Evolutionary conservation across 140 eudicot genomes (phyloP).

Genomic region (Bidens hawaiensis): DNA sequence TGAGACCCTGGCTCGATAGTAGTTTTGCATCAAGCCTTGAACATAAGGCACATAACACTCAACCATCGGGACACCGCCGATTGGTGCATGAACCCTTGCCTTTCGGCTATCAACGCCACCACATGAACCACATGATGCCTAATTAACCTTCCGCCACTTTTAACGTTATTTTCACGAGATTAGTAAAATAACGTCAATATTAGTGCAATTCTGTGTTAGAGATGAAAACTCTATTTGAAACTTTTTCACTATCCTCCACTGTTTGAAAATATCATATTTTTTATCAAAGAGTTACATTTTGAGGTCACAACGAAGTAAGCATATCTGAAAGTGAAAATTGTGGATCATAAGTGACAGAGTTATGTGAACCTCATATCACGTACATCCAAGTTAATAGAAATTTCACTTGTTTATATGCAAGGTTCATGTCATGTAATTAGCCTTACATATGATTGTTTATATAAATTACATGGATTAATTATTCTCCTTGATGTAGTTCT

Average conservation of each 20-base stretch:
- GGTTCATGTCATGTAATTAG: not conserved
- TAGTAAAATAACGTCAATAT: too few species aligned
- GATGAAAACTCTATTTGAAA: too few species aligned
- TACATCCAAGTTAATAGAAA: not conserved
- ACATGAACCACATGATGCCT: too few species aligned
- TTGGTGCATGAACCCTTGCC: too few species aligned
- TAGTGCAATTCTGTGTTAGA: too few species aligned
- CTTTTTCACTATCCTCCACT: not conserved
- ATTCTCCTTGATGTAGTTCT: not conserved
- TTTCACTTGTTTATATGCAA: not conserved
- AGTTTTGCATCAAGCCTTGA: too few species aligned
- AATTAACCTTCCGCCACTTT: too few species aligned
- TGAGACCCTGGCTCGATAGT: too few species aligned
- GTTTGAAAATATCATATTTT: not conserved
- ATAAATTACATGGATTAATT: slow-evolving; percentile 8
- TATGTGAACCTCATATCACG: not conserved
- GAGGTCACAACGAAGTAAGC: not conserved
- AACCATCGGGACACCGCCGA: too few species aligned
- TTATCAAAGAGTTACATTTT: not conserved
- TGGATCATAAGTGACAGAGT: not conserved
- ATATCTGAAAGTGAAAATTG: not conserved
- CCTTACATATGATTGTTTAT: not conserved
- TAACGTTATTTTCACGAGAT: too few species aligned
- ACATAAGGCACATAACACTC: too few species aligned
- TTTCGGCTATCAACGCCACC: too few species aligned